phyloP scores from a whole-genome alignment of 345 rosid species.

The Carallia pectinifolia region DNA sequence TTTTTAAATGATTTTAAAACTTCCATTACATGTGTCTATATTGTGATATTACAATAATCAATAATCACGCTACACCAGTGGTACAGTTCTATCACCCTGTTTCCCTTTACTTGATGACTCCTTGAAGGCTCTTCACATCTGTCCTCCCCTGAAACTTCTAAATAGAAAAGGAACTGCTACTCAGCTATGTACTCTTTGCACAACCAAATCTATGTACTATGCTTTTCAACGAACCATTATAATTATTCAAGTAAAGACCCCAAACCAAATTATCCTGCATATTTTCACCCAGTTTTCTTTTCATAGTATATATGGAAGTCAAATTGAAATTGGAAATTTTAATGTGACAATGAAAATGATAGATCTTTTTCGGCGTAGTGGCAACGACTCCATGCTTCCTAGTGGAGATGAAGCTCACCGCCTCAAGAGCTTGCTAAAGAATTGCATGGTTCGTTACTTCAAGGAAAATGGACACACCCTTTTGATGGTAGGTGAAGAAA shows the following conservation, averaged over 20 bases:
- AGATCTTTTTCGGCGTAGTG: conserved; percentile 41
- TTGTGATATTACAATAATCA: not conserved
- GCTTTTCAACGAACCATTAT: not conserved
- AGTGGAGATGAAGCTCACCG: conserved; percentile 66
- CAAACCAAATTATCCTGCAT: not conserved
- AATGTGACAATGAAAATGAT: conserved; percentile 8
- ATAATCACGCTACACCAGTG: too few relatives aligned
- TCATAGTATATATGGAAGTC: not conserved
- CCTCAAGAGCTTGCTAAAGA: conserved; percentile 46
- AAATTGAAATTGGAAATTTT: not conserved
- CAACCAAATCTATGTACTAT: too few relatives aligned
- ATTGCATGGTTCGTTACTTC: conserved; percentile 66
- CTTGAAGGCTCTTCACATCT: not conserved
- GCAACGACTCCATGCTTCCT: conserved; percentile 76
- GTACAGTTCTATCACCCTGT: too few relatives aligned
- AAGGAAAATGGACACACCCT: conserved; percentile 80
- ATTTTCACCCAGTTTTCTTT: not conserved
- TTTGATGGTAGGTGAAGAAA: conserved; percentile 48
- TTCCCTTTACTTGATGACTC: not conserved
- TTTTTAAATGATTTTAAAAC: not conserved
- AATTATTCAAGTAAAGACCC: not conserved
- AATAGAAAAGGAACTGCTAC: too few relatives aligned
- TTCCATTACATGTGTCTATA: not conserved
- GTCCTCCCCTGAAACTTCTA: too few relatives aligned
- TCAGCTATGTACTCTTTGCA: too few relatives aligned